A percentile compares a stretch with the other conserved stretches of the same genome.
Evolutionary conservation across 306 rosid species (phyloP).

Genomic region (Malus asiatica): DNA sequence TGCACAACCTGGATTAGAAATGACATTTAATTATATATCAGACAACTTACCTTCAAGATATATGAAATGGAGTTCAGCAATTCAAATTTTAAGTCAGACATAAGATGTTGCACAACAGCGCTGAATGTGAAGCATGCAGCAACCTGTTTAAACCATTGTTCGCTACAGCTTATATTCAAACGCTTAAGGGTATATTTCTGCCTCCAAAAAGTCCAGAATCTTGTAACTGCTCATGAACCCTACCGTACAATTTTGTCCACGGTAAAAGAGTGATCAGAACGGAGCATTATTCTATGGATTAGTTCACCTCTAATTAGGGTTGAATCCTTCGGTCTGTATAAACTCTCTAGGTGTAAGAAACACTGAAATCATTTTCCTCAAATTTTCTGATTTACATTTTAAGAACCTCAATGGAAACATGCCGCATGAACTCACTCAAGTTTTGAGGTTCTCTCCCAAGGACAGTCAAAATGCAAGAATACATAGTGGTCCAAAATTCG

Average conservation of each 20-base stretch:
- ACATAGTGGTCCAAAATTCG: background rate
- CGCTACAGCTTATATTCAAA: background rate
- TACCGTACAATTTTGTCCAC: background rate
- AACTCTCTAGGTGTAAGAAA: background rate
- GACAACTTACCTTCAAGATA: constrained; percentile 13
- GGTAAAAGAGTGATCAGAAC: background rate
- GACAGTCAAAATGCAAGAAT: background rate
- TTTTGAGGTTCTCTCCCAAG: background rate
- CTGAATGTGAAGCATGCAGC: background rate
- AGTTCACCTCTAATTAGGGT: background rate
- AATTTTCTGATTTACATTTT: background rate
- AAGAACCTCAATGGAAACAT: background rate
- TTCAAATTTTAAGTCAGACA: constrained; percentile 6
- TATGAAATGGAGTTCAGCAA: background rate
- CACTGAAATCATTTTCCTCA: background rate
- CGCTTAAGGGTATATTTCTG: background rate
- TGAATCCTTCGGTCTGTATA: background rate
- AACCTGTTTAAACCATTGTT: background rate
- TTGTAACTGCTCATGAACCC: background rate
- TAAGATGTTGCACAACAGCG: background rate
- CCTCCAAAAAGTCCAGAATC: background rate
- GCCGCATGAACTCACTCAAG: background rate
- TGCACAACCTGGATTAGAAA: constrained; percentile 78
- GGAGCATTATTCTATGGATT: background rate
- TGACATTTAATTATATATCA: background rate